phyloP scores from a whole-genome alignment of 2,329 filamentous ascomycete genomes.

The Fusarium nematophilum region DNA sequence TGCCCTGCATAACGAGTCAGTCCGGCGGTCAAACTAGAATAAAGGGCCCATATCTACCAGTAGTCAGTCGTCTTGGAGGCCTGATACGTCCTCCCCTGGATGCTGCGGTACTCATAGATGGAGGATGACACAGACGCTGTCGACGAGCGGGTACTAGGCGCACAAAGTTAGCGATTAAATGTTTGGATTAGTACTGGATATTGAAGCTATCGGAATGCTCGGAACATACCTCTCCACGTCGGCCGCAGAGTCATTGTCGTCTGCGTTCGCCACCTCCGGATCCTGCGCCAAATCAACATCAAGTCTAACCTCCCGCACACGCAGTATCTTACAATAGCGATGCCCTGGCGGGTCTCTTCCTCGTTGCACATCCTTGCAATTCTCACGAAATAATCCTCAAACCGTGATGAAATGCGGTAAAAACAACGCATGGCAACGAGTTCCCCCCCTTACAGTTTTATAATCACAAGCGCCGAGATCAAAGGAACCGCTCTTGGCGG shows the following conservation, averaged over 20 bases:
- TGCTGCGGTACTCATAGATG: constrained; percentile 27
- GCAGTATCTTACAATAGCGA: not conserved
- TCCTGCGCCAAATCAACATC: constrained; percentile 2
- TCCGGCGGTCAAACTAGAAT: too few relatives aligned
- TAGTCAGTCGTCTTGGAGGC: constrained; percentile 28
- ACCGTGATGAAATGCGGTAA: not conserved
- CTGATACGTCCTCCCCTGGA: constrained; percentile 27
- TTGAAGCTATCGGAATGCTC: too few relatives aligned
- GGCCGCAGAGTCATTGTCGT: constrained; percentile 3
- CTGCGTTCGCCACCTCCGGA: not conserved
- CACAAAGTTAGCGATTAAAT: too few relatives aligned
- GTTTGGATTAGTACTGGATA: too few relatives aligned
- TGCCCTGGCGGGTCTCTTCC: constrained; percentile 10
- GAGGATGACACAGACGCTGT: constrained; percentile 18
- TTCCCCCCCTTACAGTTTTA: not conserved
- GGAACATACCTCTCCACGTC: constrained; percentile 21
- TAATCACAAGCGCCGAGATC: not conserved
- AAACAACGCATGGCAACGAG: not conserved
- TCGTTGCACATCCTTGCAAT: constrained; percentile 1
- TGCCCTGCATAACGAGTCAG: not conserved
- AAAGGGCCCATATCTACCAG: not conserved
- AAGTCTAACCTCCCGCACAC: not conserved
- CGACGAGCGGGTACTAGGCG: constrained; percentile 8
- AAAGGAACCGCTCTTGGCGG: not conserved
- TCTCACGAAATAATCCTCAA: not conserved